A percentile compares a stretch with the other conserved stretches of the same genome.
Conservation (phyloP, 257 asterid genomes). For the Verbascum thapsus region DNA sequence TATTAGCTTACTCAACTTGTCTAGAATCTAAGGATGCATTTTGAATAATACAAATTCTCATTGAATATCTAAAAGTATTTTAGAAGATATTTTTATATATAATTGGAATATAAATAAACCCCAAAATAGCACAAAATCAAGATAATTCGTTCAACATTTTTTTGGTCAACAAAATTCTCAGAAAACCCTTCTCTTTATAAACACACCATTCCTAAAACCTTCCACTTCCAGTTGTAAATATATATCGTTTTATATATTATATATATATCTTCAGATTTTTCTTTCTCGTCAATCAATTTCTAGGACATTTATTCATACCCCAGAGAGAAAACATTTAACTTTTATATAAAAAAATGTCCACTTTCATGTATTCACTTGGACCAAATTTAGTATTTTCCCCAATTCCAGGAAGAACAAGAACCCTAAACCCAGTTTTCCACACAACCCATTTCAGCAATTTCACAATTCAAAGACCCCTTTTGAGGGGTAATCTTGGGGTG, state of each 20-base stretch:
- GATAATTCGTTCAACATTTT: too few relatives aligned
- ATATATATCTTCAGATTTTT: not conserved
- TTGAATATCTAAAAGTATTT: too few relatives aligned
- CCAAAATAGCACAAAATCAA: too few relatives aligned
- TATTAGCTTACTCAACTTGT: too few relatives aligned
- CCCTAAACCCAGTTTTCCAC: constrained; percentile 41
- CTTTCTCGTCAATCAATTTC: not conserved
- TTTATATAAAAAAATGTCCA: constrained; percentile 50
- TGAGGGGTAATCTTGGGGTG: constrained; percentile 55
- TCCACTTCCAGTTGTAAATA: constrained; percentile 5
- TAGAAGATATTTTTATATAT: too few relatives aligned
- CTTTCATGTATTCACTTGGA: constrained; percentile 49
- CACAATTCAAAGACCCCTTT: constrained; percentile 43
- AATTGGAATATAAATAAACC: too few relatives aligned
- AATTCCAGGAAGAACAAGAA: constrained; percentile 46
- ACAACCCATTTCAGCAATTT: constrained; percentile 49
- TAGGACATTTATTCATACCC: constrained; percentile 15
- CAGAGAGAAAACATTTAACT: not conserved
- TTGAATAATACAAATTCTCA: too few relatives aligned
- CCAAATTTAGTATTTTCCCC: constrained; percentile 57
- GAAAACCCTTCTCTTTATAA: too few relatives aligned
- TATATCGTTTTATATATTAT: not conserved
- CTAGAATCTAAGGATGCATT: too few relatives aligned
- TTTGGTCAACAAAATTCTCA: too few relatives aligned
- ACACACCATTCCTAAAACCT: too few relatives aligned